Evolutionary conservation across 371 early-diverging fungal species (phyloP), one percentile per base, ranked within the genome.

Genomic region (Mucor plumbeus): DNA sequence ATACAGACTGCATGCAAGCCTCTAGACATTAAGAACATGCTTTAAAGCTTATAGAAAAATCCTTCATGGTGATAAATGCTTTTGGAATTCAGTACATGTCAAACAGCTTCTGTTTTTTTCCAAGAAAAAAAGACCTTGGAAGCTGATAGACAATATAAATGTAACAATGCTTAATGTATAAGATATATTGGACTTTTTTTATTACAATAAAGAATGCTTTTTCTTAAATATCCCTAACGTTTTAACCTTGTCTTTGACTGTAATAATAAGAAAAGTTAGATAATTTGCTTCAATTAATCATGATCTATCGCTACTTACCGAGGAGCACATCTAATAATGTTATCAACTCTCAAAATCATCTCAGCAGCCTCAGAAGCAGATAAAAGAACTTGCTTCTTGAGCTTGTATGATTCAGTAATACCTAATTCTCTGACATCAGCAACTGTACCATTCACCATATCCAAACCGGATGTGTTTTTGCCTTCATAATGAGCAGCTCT

Each of bases 351-450:
- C 39, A 99, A 84, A 76, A 99, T 96, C 95, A 98, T 95, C 85
- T 99, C 99, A 48, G 99, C 97, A 13, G 98, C 98, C 83, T 99
- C 99, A 14, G 96, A 91, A 38, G 99, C 99, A 73, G 95, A 94
- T 65, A 95, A 83, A 57, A 99, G 85, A 19, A 99, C 97, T 79
- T 99, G 96, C 62, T 94, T 91, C 88, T 99, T 99, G 63, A 99
- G 90, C 83, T 98, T 95, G 87, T 92, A 97, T 39, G 97, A 96
- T 81, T 99, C 99, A 57, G 97, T 95, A 74, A 99, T 94, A 58
- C 97, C 96, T 60, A 92, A 79, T 61, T 88, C 92, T 64, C 90
- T 87, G 79, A 99, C 94, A 80, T 97, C 94, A 10, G 86, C 90
- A 21, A 99, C 85, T 7, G 73, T 76, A 48, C 96, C 97, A 7